phyloP scores from a whole-genome alignment of 108 stramenopile species.

The Licmophora abbreviata region DNA sequence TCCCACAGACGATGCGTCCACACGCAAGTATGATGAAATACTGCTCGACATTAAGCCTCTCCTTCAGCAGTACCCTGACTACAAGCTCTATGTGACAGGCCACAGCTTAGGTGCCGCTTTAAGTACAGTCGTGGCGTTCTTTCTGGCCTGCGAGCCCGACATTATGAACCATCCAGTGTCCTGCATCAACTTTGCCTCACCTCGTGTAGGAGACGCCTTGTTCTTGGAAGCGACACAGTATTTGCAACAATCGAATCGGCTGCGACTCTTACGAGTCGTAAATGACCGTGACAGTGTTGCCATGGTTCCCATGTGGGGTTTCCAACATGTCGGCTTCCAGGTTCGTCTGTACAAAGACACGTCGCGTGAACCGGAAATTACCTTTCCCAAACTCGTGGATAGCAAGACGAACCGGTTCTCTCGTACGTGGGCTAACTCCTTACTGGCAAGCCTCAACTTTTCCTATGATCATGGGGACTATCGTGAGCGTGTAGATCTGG shows the following conservation, averaged over 20 bases:
- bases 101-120: conserved; percentile 61
- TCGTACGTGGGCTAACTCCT: conserved; percentile 1
- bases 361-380: neutral
- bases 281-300: conserved; percentile 53
- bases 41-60: conserved; percentile 21
- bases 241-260: conserved; percentile 35
- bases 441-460: conserved; percentile 1
- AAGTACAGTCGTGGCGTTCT: conserved; percentile 48
- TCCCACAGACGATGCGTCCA: conserved; percentile 9
- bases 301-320: conserved; percentile 25
- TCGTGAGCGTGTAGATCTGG: conserved; percentile 1
- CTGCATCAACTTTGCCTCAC: conserved; percentile 47
- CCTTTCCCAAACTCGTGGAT: neutral
- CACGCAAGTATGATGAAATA: conserved; percentile 40
- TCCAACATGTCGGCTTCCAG: conserved; percentile 33
- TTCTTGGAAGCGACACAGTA: conserved; percentile 36
- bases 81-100: conserved; percentile 55
- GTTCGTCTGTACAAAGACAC: conserved; percentile 24
- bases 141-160: conserved; percentile 18
- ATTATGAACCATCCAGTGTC: conserved; percentile 37
- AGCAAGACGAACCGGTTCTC: neutral
- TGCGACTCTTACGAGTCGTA: conserved; percentile 47
- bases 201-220: conserved; percentile 35
- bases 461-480: conserved; percentile 8
- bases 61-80: conserved; percentile 28